Conservation (phyloP, 352 stramenopile species). For the Pythium brachiatum region DNA sequence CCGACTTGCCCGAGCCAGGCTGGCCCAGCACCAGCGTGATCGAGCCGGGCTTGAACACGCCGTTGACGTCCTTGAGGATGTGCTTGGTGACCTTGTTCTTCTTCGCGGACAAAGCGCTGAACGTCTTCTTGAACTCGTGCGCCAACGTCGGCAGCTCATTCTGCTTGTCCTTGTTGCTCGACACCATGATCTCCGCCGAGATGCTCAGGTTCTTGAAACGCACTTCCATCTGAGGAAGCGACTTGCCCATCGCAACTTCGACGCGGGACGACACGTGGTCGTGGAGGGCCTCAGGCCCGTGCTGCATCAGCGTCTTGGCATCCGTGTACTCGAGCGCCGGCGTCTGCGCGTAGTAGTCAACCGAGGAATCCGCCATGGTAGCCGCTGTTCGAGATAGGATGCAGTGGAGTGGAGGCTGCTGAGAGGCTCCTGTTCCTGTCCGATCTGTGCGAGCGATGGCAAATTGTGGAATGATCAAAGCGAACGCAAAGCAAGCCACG, state of each 20-base stretch:
- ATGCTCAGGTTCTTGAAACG: conserved; percentile 46
- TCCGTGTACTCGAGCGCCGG: background rate
- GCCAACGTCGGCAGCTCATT: conserved; percentile 7
- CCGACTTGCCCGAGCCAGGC: conserved; percentile 45
- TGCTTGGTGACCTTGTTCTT: conserved; percentile 1
- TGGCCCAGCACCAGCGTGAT: conserved; percentile 55
- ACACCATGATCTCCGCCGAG: conserved; percentile 18
- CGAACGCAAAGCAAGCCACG: no score
- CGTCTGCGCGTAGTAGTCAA: background rate
- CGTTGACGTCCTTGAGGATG: conserved; percentile 25
- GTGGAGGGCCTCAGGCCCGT: conserved; percentile 34
- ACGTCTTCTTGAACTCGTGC: background rate
- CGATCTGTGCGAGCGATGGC: conserved; percentile 23
- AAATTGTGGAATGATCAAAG: conserved; percentile 5
- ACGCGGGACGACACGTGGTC: conserved; percentile 35
- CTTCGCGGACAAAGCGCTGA: background rate
- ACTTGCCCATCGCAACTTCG: conserved; percentile 34
- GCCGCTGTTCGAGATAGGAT: background rate
- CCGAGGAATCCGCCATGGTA: background rate
- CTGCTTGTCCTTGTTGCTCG: background rate
- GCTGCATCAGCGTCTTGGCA: conserved; percentile 15
- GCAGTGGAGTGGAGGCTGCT: background rate
- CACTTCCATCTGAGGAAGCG: conserved; percentile 55
- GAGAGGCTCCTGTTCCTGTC: no score
- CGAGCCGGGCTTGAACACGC: conserved; percentile 41